Conservation (phyloP, 1,139 yeast species). For the Yamadazyma diddensiae region DNA sequence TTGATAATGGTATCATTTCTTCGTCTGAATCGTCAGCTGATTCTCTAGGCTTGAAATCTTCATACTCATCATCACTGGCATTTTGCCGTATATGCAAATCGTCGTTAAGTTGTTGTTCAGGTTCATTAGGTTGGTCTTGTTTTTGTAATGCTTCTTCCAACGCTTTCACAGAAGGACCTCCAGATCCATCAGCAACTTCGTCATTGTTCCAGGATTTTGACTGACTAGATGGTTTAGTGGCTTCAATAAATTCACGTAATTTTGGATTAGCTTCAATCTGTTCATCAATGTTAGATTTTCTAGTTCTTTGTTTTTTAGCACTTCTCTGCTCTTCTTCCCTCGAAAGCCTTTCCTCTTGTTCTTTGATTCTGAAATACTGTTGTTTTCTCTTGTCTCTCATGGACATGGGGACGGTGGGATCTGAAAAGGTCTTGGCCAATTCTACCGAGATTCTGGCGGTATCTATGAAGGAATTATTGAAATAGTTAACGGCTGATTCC, state of each 20-base stretch:
- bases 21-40: constrained; percentile 21
- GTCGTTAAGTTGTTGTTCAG: constrained; percentile 3
- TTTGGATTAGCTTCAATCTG: constrained; percentile 65
- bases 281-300: constrained; percentile 43
- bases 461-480: constrained; percentile 76
- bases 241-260: constrained; percentile 75
- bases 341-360: constrained; percentile 51
- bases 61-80: constrained; percentile 69
- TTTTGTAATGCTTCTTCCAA: constrained; percentile 39
- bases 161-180: constrained; percentile 46
- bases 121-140: constrained; percentile 16
- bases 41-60: constrained; percentile 42
- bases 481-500: constrained; percentile 69
- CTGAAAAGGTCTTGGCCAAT: constrained; percentile 81
- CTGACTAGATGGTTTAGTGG: constrained; percentile 72
- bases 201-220: constrained; percentile 77
- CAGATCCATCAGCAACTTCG: constrained; percentile 51
- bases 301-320: constrained; percentile 22
- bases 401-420: constrained; percentile 75
- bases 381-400: constrained; percentile 61
- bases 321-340: constrained; percentile 43
- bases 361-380: constrained; percentile 50
- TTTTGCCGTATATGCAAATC: constrained; percentile 33
- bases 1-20: constrained; percentile 15
- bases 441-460: constrained; percentile 78